Evolutionary conservation across 495 filamentous ascomycete genomes (phyloP), one percentile per base, ranked within the genome.

Genomic region (Arthonia radiata): DNA sequence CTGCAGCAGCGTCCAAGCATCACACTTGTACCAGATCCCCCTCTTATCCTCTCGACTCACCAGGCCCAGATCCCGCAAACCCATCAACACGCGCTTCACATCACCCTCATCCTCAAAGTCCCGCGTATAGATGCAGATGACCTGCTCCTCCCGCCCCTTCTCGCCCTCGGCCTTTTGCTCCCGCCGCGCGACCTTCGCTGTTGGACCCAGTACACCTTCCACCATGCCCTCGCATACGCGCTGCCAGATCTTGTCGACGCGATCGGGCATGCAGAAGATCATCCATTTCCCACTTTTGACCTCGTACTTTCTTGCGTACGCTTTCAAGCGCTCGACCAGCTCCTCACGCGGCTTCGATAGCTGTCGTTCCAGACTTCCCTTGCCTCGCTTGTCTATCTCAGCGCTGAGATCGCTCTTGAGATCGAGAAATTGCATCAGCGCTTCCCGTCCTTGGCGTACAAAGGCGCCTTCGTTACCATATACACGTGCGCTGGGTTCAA

Each of bases 221-320:
- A 57, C 54, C 13, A 71, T 69, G 0, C 62, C 75, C 10, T 47
- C 52, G 3, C 63, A 71, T 2, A 91, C 47, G 11, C 46, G 47
- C 2, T 37, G 47, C 79, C 79, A 90, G 8, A 54, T 33, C 3
- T 48, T 41, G 39, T 79, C 61, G 7, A 80, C 59, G n/a, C 58
- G 37, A 2, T 52, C 45, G 4, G 43, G 31, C 3, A 46, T 36
- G 2, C 64, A 61, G 38, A 80, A 81, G n/a, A 90, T 37, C 73
- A 91, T 76, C 80, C 80, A 89, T 45, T 78, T 81, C 22, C 74
- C 73, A n/a, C 47, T 45, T n/a, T 53, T 56, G 11, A 62, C 55
- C n/a, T 49, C 50, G 4, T 46, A 56, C 25, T 58, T 46, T 5
- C 49, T 45, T 5, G 74, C 77, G 23, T 53, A 27, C 1, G 47